Percentiles rank a stretch among this genome's conserved stretches.
Evolutionary conservation across 148 eudicot genomes (phyloP).

Genomic region (Spergularia marina): DNA sequence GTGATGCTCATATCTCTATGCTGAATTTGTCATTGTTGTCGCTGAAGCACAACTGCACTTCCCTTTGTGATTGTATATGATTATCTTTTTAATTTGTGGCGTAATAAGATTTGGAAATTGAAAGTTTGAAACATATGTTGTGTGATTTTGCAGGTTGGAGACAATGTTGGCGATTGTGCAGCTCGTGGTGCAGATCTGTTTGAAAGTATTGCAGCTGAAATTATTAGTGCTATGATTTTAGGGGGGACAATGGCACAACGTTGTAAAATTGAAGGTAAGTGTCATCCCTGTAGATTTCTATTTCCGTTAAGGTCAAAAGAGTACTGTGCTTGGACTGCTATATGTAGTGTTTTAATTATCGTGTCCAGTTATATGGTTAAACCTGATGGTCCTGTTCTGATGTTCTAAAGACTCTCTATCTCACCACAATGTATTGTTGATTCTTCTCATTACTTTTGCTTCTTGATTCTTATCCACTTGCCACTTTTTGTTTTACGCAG

Average conservation of each 20-base stretch:
- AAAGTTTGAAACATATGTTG: not conserved
- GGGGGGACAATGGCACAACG: constrained; percentile 97
- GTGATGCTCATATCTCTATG: not conserved
- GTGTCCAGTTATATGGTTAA: not conserved
- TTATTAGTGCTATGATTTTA: constrained; percentile 97
- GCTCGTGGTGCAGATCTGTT: constrained; percentile 99
- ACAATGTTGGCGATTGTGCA: constrained; percentile 99
- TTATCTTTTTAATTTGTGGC: not conserved
- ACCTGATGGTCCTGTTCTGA: not conserved
- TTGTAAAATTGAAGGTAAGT: constrained; percentile 90
- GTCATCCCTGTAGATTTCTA: not conserved
- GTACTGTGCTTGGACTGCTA: not conserved
- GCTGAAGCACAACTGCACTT: not conserved
- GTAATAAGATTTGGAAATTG: not conserved
- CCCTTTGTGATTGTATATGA: not conserved
- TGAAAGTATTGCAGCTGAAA: constrained; percentile 99
- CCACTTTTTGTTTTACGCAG: constrained; percentile 49
- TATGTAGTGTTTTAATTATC: no score
- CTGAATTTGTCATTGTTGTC: not conserved
- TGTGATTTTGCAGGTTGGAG: constrained; percentile 72
- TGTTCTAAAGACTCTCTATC: no score
- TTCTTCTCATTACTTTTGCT: not conserved
- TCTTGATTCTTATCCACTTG: constrained; percentile 14
- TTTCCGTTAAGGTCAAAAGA: not conserved
- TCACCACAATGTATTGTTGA: not conserved